Base-by-base conservation (phyloP, 352 stramenopile genomes). In the Thalassiosira livingstoniorum region DNA sequence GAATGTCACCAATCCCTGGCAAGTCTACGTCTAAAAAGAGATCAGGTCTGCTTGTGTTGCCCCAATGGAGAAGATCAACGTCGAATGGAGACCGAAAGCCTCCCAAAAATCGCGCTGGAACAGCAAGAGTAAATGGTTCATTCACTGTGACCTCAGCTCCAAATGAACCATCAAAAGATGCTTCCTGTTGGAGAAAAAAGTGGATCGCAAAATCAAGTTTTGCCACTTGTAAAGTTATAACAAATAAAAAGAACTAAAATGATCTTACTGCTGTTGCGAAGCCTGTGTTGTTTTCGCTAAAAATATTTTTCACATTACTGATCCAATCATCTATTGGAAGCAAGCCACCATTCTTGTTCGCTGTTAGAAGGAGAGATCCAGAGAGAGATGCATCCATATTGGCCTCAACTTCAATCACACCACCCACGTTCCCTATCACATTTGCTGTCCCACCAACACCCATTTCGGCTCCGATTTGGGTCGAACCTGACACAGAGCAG, bases 101-200 rank as follows among this genome's bases (percentile, higher is more conserved):
- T 25, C 70, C 70, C n/a, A 25, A n/a, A 31, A 78, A 53, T 54
- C 3, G n/a, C 42, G 7, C 21, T 7, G 55, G 32, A 39, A 54
- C 21, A 29, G 55, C 58, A 37, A 75, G 29, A 4, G 5, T 11
- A 67, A 75, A 75, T 18, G 78, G 68, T 47, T 74, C 54, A 31
- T n/a, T 70, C 3, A 58, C 42, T 47, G 34, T 25, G 4, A 82
- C 72, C 35, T 4, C 43, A 7, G 55, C 62, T 47, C 42, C 34
- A 73, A 85, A 81, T 1, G 27, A 35, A 53, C 71, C 78, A 78
- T 85, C 78, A 62, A 85, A 63, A 5, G 54, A 55, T 25, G 65
- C 45, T 31, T 21, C 32, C 25, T 10, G 10, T 21, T 4, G 2
- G 11, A 34, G 31, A 66, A 66, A 66, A n/a, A n/a, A n/a, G n/a